A percentile compares a stretch with the other conserved stretches of the same genome.
Conservation (phyloP, 2,329 filamentous ascomycete genomes). For the Sclerotinia minor region DNA sequence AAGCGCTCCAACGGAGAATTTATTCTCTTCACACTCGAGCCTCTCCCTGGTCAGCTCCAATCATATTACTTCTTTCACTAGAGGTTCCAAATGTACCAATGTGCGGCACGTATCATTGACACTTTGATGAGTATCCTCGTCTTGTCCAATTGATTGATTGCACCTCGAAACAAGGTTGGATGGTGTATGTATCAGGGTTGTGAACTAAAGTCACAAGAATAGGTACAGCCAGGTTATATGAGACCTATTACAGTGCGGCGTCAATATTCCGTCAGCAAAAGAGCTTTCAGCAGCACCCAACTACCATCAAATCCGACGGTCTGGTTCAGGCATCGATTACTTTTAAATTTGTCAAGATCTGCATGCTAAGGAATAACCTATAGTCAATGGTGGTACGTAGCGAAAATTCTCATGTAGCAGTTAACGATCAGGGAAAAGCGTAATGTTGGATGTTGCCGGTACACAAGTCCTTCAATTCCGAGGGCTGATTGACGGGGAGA, state of each 20-base stretch:
- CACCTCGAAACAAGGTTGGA: background rate
- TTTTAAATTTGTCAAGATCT: constrained; percentile 11
- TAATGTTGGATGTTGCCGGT: constrained; percentile 15
- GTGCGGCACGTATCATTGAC: background rate
- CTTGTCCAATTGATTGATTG: background rate
- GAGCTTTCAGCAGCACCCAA: background rate
- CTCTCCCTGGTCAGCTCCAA: constrained; percentile 27
- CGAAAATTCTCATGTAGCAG: constrained; percentile 28
- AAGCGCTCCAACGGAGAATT: constrained; percentile 33
- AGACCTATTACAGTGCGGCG: background rate
- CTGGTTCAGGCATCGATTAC: constrained; percentile 27
- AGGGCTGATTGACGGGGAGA: background rate
- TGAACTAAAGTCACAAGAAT: background rate
- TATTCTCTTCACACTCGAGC: constrained; percentile 32
- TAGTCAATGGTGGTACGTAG: constrained; percentile 25
- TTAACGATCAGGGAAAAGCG: constrained; percentile 31
- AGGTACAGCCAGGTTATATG: background rate
- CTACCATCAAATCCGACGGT: constrained; percentile 30
- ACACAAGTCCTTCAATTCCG: background rate
- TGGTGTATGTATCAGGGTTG: no score
- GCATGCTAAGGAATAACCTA: constrained; percentile 11
- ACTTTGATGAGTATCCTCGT: background rate
- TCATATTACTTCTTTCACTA: constrained; percentile 9
- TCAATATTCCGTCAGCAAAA: background rate
- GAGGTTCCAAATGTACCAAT: background rate